A percentile compares a stretch with the other conserved stretches of the same genome.
phyloP scores from a whole-genome alignment of 495 filamentous ascomycete genomes.

The Penicillium turbatum region DNA sequence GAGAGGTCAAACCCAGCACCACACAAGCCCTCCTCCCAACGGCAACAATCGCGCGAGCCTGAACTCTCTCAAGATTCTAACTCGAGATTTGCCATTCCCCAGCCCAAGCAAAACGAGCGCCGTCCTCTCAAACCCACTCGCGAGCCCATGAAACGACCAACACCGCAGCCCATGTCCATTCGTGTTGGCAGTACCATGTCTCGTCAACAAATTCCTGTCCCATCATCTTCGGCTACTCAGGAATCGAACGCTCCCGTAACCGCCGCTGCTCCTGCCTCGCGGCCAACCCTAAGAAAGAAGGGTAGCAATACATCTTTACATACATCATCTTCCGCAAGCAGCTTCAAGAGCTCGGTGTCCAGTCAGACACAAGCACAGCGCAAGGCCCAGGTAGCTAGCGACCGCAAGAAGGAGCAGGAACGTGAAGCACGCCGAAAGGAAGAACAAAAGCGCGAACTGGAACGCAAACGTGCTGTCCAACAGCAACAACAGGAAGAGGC shows the following conservation, averaged over 20 bases:
- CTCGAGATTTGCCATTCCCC: constrained; percentile 40
- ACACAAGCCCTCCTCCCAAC: constrained; percentile 43
- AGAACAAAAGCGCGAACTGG: constrained; percentile 70
- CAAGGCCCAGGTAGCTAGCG: constrained; percentile 61
- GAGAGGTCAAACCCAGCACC: constrained; percentile 35
- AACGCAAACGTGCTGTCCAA: constrained; percentile 65
- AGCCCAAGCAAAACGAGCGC: constrained; percentile 53
- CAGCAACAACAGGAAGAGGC: constrained; percentile 49
- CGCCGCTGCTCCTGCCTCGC: constrained; percentile 41
- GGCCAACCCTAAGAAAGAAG: constrained; percentile 55
- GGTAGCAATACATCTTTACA: constrained; percentile 65
- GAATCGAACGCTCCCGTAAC: constrained; percentile 53
- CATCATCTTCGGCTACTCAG: constrained; percentile 55
- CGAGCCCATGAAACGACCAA: constrained; percentile 58
- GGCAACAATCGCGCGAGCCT: constrained; percentile 42
- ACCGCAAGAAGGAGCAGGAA: constrained; percentile 72
- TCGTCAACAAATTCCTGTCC: constrained; percentile 62
- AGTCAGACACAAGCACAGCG: constrained; percentile 45
- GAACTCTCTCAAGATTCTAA: constrained; percentile 34
- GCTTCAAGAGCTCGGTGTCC: constrained; percentile 66
- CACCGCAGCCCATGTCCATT: constrained; percentile 75
- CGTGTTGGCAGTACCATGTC: constrained; percentile 66
- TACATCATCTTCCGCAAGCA: constrained; percentile 57
- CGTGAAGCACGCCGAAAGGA: constrained; percentile 71
- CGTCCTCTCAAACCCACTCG: constrained; percentile 68